Conservation (phyloP, 2,329 filamentous ascomycete genomes). For the Alternaria postmessia region DNA sequence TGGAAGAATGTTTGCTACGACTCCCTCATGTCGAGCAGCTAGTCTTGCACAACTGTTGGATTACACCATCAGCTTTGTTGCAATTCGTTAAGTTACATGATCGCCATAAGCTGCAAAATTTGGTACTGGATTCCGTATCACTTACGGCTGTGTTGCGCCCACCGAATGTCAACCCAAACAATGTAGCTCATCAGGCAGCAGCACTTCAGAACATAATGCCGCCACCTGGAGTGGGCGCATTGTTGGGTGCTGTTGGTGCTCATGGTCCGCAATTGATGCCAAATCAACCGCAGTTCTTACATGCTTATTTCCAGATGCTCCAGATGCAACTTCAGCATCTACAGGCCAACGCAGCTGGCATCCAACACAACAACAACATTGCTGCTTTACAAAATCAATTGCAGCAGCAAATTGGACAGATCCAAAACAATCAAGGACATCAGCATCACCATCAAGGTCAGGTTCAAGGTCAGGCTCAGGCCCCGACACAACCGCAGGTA, state of each 20-base stretch:
- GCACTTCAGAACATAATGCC: slow-evolving; percentile 4
- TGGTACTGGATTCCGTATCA: slow-evolving; percentile 71
- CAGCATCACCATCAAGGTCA: slow-evolving; percentile 6
- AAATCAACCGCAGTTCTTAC: slow-evolving; percentile 24
- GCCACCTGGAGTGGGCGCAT: slow-evolving; percentile 5
- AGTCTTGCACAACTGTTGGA: slow-evolving; percentile 74
- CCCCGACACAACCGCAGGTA: slow-evolving; percentile 3
- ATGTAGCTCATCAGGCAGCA: slow-evolving; percentile 5
- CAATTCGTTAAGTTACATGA: slow-evolving; percentile 61
- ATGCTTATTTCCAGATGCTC: slow-evolving; percentile 27
- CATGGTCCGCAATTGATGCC: slow-evolving; percentile 17
- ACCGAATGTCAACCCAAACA: slow-evolving; percentile 11
- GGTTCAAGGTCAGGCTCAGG: background rate
- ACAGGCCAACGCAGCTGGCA: slow-evolving; percentile 22
- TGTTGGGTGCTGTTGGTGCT: slow-evolving; percentile 16
- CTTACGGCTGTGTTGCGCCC: slow-evolving; percentile 55
- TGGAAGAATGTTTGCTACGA: slow-evolving; percentile 52
- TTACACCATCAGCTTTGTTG: slow-evolving; percentile 65
- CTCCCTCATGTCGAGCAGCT: slow-evolving; percentile 67
- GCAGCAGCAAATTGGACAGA: slow-evolving; percentile 22
- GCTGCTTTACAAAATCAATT: slow-evolving; percentile 22
- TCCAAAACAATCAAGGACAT: slow-evolving; percentile 3
- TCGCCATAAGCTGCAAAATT: slow-evolving; percentile 57
- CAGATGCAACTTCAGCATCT: slow-evolving; percentile 33
- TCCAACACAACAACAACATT: slow-evolving; percentile 27